These are phyloP conservation scores for Ceratobasidium sp. DNA, from an alignment of 1,284 basidiomycete genomes.

Conservation along the genomic window DNA sequence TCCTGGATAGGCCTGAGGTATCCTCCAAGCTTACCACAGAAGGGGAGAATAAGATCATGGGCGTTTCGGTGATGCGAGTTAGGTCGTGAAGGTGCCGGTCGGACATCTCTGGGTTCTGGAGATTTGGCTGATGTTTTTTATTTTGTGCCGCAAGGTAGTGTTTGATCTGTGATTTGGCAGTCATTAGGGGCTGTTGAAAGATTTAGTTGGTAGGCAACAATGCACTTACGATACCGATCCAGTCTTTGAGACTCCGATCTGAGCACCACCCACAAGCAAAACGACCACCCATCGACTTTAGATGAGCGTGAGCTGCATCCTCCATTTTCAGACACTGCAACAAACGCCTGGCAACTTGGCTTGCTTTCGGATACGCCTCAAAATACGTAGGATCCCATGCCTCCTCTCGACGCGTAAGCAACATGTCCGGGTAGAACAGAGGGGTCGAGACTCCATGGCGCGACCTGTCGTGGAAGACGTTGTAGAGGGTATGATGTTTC, in stretches of 20 bases:
- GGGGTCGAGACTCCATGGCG: not conserved
- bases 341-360: not conserved
- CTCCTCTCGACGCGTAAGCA: not conserved
- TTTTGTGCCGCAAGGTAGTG: conserved; percentile 4
- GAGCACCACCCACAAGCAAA: conserved; percentile 20
- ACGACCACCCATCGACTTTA: not conserved
- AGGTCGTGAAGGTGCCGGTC: too few species aligned
- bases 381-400: not conserved
- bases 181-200: not conserved
- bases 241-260: not conserved
- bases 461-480: not conserved
- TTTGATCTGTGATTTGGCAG: not conserved
- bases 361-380: not conserved
- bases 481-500: not conserved
- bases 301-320: conserved; percentile 4
- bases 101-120: too few species aligned
- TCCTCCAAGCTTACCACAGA: too few species aligned
- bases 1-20: too few species aligned
- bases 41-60: too few species aligned
- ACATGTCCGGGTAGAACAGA: conserved; percentile 6
- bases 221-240: conserved; percentile 14
- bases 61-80: too few species aligned
- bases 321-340: not conserved
- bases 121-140: too few species aligned
- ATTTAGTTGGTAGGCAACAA: too few species aligned